Conservation (phyloP, 768 basidiomycete genomes). For the Kwoniella europaea region DNA sequence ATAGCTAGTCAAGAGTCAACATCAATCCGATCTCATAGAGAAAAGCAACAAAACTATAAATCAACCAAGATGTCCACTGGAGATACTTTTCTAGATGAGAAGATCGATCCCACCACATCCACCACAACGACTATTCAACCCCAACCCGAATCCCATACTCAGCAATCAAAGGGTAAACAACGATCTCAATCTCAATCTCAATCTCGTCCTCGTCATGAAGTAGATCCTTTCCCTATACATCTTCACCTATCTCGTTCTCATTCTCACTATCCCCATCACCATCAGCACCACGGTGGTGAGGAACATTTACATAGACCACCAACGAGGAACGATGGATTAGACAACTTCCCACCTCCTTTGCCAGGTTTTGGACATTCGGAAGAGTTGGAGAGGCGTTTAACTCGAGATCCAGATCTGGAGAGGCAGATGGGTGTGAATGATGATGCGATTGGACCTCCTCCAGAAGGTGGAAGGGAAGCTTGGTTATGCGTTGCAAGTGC, state of each 20-base stretch:
- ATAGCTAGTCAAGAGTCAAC: too few relatives aligned
- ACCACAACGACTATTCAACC: background rate
- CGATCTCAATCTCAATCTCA: background rate
- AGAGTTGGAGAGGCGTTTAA: constrained; percentile 32
- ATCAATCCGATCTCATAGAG: too few relatives aligned
- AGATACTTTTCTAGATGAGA: background rate
- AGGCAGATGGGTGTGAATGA: constrained; percentile 37
- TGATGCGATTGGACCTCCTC: constrained; percentile 47
- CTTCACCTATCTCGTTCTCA: constrained; percentile 19
- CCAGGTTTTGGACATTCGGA: constrained; percentile 20
- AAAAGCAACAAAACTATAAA: background rate
- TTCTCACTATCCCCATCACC: background rate
- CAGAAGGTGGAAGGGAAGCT: constrained; percentile 54
- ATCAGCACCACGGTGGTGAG: background rate
- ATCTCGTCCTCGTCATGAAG: background rate
- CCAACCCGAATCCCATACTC: background rate
- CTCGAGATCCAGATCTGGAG: constrained; percentile 34
- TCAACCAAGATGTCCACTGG: background rate
- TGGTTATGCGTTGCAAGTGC: constrained; percentile 50
- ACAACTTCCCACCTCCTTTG: constrained; percentile 42
- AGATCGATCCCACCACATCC: background rate
- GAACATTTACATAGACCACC: constrained; percentile 23
- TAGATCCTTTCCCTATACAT: constrained; percentile 20
- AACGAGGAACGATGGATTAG: constrained; percentile 38
- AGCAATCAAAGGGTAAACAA: background rate